Evolutionary conservation across 371 early-diverging fungal genomes (phyloP).

Genomic region (Apophysomyces variabilis): DNA sequence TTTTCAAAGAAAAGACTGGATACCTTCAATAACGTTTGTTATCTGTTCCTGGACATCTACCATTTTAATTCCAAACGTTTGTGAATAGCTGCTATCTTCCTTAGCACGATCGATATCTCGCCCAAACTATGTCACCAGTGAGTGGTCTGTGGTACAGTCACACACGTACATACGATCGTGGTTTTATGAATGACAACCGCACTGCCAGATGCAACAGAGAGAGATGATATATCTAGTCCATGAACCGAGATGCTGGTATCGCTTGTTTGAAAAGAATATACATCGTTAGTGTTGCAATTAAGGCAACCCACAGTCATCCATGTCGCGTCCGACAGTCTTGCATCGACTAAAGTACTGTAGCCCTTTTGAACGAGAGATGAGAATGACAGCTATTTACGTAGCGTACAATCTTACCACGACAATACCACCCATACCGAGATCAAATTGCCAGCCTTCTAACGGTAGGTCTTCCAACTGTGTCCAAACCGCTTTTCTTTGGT

Average conservation of each 20-base stretch:
- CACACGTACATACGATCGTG: conserved; percentile 20
- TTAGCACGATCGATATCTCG: conserved; percentile 18
- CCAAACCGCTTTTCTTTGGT: conserved; percentile 25
- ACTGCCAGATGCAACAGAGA: conserved; percentile 22
- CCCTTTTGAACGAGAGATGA: conserved; percentile 9
- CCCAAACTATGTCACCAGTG: conserved; percentile 12
- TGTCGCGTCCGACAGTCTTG: conserved; percentile 13
- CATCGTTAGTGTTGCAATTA: conserved; percentile 35
- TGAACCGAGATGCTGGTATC: neutral
- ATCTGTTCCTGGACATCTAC: conserved; percentile 17
- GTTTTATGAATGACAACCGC: conserved; percentile 23
- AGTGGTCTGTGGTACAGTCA: neutral
- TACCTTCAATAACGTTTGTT: conserved; percentile 16
- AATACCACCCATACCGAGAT: conserved; percentile 47
- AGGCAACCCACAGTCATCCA: conserved; percentile 43
- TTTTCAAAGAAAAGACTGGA: neutral
- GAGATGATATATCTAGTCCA: conserved; percentile 20
- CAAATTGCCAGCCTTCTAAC: conserved; percentile 43
- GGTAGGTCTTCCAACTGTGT: conserved; percentile 21
- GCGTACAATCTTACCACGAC: conserved; percentile 28
- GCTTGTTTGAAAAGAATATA: conserved; percentile 34
- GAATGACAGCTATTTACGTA: neutral
- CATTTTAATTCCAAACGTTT: conserved; percentile 31
- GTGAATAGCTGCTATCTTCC: conserved; percentile 27
- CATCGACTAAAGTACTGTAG: conserved; percentile 20